These are phyloP conservation scores for Talaromyces sp. DNA, from an alignment of 2,329 filamentous ascomycete species.

Conservation along the genomic window DNA sequence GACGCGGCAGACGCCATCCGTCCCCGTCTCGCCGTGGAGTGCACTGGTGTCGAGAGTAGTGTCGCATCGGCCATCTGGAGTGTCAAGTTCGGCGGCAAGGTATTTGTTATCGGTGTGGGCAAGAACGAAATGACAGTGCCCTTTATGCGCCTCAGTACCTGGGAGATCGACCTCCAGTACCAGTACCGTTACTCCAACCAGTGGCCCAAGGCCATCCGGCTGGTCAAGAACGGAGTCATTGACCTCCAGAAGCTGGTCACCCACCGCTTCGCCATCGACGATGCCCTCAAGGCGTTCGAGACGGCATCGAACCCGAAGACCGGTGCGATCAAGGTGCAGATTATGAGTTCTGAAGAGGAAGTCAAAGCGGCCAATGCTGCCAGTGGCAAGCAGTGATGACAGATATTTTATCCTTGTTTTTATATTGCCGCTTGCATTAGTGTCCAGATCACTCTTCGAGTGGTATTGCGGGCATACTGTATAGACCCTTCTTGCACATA, in stretches of 20 bases:
- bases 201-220: conserved; percentile 86
- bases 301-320: conserved; percentile 83
- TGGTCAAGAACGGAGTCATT: conserved; percentile 79
- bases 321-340: conserved; percentile 96
- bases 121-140: conserved; percentile 93
- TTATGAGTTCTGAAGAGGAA: conserved; percentile 49
- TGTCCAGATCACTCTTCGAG: neutral
- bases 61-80: conserved; percentile 83
- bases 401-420: neutral
- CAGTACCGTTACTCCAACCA: conserved; percentile 97
- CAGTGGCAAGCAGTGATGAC: neutral
- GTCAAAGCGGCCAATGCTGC: conserved; percentile 16
- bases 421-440: neutral
- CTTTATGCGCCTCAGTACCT: conserved; percentile 86
- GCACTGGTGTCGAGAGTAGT: conserved; percentile 89
- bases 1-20: conserved; percentile 56
- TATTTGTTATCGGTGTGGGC: conserved; percentile 93
- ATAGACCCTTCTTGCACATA: neutral
- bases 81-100: conserved; percentile 90
- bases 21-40: conserved; percentile 79
- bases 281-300: conserved; percentile 84
- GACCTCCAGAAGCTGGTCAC: conserved; percentile 79
- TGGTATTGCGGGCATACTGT: neutral
- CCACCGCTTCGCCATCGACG: conserved; percentile 78
- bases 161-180: conserved; percentile 91